Evolutionary conservation across 2,329 filamentous ascomycete genomes (phyloP), one percentile per base, ranked within the genome.

Genomic region (Chrysoporthe cubensis): DNA sequence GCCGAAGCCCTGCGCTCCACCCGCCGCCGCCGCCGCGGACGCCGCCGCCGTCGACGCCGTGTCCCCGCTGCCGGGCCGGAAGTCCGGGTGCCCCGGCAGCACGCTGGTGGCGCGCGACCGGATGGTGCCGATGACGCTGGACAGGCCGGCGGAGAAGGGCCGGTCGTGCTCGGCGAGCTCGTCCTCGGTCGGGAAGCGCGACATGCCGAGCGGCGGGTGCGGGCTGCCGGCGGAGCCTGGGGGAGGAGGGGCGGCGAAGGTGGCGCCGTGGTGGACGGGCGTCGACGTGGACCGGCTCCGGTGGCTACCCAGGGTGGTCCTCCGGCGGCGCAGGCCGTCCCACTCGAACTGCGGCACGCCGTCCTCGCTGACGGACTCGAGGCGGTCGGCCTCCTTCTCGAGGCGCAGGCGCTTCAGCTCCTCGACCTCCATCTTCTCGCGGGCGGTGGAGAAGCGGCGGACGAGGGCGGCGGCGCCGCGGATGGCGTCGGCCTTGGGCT

Each of bases 401-500:
- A 94, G 90, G 69, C 91, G 90, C 67, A 97, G 84, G 43, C 92
- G 88, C 73, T 87, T 90, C 26, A 91, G 87, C 77, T 98, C 96
- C 57, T 92, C 88, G 8, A 89, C 84, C 77, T 98, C 93, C 83
- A 91, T 91, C 76, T 90, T 91, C 70, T 91, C 87, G 69, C 96
- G 87, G 0, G 90, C 85, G 13, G 84, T 84, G 0, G 94, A 97
- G 62, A 99, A 84, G 16, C 92, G 88, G 70, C 96, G 89, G 64
- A 99, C 86, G 68, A 99, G 93, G 59, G 94, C 93, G 7, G 93
- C 94, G 18, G 95, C 84, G 69, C 95, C 96, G 72, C 96, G 92
- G 75, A 99, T 96, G 11, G 96, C 94, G 78, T 99, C 96, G 16
- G 96, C 96, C 76, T 97, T 96, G 64, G 96, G 96, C 74, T 99